Evolutionary conservation across 306 rosid species (phyloP).

Genomic region (Inga laurina): DNA sequence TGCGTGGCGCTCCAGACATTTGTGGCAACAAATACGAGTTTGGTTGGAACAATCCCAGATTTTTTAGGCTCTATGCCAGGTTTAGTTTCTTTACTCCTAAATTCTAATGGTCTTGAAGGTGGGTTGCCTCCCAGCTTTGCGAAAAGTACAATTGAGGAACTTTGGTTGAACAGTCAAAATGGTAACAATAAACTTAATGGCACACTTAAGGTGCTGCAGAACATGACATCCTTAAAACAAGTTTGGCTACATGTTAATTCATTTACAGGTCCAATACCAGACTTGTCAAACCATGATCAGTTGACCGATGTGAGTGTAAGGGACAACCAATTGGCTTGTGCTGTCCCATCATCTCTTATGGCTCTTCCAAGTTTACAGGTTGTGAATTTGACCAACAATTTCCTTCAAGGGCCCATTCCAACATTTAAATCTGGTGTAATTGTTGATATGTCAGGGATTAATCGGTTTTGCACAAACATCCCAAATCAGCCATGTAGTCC

Average conservation of each 20-base stretch:
- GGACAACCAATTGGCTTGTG: constrained; percentile 72
- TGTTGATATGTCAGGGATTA: constrained; percentile 39
- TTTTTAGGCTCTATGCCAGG: constrained; percentile 50
- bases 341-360: constrained; percentile 60
- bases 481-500: constrained; percentile 55
- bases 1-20: constrained; percentile 45
- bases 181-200: constrained; percentile 63
- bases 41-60: constrained; percentile 61
- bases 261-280: constrained; percentile 74
- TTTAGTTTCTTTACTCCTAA: constrained; percentile 45
- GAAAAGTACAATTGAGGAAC: constrained; percentile 40
- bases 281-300: constrained; percentile 49
- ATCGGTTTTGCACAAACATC: constrained; percentile 52
- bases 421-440: constrained; percentile 40
- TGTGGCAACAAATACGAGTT: constrained; percentile 40
- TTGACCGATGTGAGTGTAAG: constrained; percentile 65
- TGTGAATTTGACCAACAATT: constrained; percentile 62
- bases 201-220: constrained; percentile 49
- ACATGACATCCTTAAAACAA: constrained; percentile 53
- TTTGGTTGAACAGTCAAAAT: constrained; percentile 61
- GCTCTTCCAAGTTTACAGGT: constrained; percentile 45
- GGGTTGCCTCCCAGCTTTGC: constrained; percentile 55
- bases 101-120: constrained; percentile 61
- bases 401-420: constrained; percentile 77
- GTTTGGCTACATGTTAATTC: constrained; percentile 64